These are phyloP conservation scores for Pichia phayaonensis DNA, from an alignment of 805 yeast species.

Conservation along the genomic window DNA sequence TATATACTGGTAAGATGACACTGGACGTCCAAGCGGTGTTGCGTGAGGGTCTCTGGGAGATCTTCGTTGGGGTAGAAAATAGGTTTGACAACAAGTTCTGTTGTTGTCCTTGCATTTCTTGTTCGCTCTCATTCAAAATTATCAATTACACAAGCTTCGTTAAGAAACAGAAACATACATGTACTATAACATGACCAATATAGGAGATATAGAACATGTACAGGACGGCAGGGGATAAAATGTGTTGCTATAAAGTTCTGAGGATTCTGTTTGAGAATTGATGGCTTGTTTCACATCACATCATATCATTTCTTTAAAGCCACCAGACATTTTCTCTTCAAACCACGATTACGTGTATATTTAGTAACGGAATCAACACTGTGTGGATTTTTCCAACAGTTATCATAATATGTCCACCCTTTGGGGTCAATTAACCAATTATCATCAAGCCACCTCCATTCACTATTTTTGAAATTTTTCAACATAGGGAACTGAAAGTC, in stretches of 20 bases:
- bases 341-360: slow-evolving; percentile 45
- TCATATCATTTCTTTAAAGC: not conserved
- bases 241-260: too few relatives aligned
- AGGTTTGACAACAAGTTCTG: not conserved
- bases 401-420: slow-evolving; percentile 52
- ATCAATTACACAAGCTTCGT: not conserved
- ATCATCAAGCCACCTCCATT: slow-evolving; percentile 54
- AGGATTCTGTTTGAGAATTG: too few relatives aligned
- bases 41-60: not conserved
- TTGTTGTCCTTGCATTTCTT: not conserved
- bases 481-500: slow-evolving; percentile 41
- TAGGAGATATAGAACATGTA: too few relatives aligned
- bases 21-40: not conserved
- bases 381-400: slow-evolving; percentile 39
- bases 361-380: slow-evolving; percentile 38
- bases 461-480: slow-evolving; percentile 31
- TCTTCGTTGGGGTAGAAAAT: not conserved
- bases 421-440: slow-evolving; percentile 42
- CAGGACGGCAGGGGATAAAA: too few relatives aligned
- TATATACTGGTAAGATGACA: not conserved
- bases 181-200: not conserved
- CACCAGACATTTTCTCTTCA: slow-evolving; percentile 33
- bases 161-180: not conserved
- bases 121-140: not conserved
- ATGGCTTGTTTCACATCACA: not conserved